These are phyloP conservation scores for Globisporangium camurandrum DNA, from an alignment of 352 stramenopile species.

Conservation along the genomic window DNA sequence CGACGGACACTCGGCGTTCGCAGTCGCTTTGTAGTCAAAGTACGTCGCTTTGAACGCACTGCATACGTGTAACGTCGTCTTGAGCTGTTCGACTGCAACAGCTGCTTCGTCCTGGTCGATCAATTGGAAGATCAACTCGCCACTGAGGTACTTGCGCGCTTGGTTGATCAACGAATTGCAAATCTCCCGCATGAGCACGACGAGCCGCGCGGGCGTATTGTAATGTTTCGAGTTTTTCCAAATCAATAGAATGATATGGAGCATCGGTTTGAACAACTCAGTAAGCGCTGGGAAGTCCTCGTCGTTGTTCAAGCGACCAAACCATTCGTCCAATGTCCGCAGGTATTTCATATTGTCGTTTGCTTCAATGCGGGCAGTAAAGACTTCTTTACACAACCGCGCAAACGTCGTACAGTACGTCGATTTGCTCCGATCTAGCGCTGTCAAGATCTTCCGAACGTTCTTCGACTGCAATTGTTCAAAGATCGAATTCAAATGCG, in stretches of 20 bases:
- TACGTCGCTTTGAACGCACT: constrained; percentile 97
- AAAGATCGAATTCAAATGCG: constrained; percentile 94
- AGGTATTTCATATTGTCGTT: constrained; percentile 99
- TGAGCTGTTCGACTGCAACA: constrained; percentile 92
- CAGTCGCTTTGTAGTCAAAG: constrained; percentile 96
- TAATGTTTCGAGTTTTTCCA: constrained; percentile 99
- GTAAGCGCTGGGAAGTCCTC: constrained; percentile 91
- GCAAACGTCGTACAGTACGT: constrained; percentile 97
- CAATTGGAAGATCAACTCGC: constrained; percentile 93
- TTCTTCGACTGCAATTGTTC: constrained; percentile 91
- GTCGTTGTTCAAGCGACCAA: constrained; percentile 93
- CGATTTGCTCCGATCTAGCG: constrained; percentile 92
- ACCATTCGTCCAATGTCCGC: constrained; percentile 94
- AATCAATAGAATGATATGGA: constrained; percentile 97
- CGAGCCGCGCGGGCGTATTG: constrained; percentile 94
- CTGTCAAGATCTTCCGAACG: constrained; percentile 92
- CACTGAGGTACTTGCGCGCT: constrained; percentile 88
- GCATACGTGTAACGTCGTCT: constrained; percentile 91
- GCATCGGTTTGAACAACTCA: constrained; percentile 96
- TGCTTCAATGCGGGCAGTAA: constrained; percentile 92
- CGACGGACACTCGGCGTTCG: constrained; percentile 94
- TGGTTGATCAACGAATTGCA: constrained; percentile 97
- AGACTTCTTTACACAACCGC: constrained; percentile 96
- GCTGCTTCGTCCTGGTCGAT: constrained; percentile 96
- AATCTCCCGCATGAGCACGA: constrained; percentile 97